A percentile compares a stretch with the other conserved stretches of the same genome.
Evolutionary conservation across 2,329 filamentous ascomycete species (phyloP).

Genomic region (Colletotrichum simmondsii): DNA sequence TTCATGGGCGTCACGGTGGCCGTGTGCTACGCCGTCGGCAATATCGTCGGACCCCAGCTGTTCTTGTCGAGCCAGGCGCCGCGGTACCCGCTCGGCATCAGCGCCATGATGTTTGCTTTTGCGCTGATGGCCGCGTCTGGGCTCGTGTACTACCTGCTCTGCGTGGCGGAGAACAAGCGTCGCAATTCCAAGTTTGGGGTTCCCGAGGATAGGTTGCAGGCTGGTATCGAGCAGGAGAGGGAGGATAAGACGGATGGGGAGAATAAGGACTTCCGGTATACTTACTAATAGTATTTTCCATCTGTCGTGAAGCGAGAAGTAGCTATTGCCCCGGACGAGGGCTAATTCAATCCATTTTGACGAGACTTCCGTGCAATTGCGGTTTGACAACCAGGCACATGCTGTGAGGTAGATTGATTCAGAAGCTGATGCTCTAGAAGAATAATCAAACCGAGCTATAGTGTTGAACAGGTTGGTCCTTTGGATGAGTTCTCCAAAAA

Average conservation of each 20-base stretch:
- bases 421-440: too few relatives aligned
- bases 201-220: constrained; percentile 15
- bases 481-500: neutral
- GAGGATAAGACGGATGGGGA: constrained; percentile 30
- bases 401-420: neutral
- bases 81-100: constrained; percentile 41
- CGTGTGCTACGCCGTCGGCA: constrained; percentile 43
- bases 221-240: constrained; percentile 31
- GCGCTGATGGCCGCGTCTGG: constrained; percentile 38
- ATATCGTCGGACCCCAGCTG: constrained; percentile 45
- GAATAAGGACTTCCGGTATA: constrained; percentile 33
- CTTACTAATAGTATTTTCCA: constrained; percentile 12
- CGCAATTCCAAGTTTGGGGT: constrained; percentile 29
- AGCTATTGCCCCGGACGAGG: too few relatives aligned
- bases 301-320: neutral
- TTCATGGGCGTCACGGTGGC: constrained; percentile 43
- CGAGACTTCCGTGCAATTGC: neutral
- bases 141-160: constrained; percentile 37
- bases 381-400: neutral
- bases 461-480: too few relatives aligned
- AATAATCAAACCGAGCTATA: too few relatives aligned
- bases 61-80: constrained; percentile 42
- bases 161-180: constrained; percentile 39
- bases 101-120: constrained; percentile 42
- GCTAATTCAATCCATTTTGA: neutral